Evolutionary conservation across 2,329 filamentous ascomycete species (phyloP).

Genomic region (Ilyonectria sp.): DNA sequence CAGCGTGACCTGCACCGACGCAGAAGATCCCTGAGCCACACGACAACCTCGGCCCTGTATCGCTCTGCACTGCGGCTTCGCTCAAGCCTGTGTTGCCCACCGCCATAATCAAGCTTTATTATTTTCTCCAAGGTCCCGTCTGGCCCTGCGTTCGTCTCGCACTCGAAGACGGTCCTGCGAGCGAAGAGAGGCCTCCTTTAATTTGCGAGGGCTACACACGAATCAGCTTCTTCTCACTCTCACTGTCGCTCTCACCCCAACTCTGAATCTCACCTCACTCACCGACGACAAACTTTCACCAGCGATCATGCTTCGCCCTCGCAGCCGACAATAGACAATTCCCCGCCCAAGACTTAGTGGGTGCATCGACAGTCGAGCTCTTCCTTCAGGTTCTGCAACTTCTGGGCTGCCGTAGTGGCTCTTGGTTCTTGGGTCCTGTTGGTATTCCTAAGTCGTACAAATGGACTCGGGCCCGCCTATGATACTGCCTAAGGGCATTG

Average conservation of each 20-base stretch:
- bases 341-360: conserved; percentile 28
- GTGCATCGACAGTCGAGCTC: conserved; percentile 30
- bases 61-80: conserved; percentile 19
- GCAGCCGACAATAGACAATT: conserved; percentile 36
- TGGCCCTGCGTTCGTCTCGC: background rate
- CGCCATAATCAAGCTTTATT: conserved; percentile 8
- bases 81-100: conserved; percentile 18
- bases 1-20: conserved; percentile 3
- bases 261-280: background rate
- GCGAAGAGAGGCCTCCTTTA: background rate
- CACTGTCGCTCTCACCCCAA: background rate
- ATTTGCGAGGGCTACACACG: background rate
- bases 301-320: conserved; percentile 44
- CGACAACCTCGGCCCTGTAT: conserved; percentile 12
- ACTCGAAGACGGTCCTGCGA: background rate
- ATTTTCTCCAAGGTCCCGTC: background rate
- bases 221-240: background rate
- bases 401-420: conserved; percentile 15
- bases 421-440: conserved; percentile 24
- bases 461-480: conserved; percentile 58
- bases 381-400: conserved; percentile 10
- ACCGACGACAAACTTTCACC: conserved; percentile 1
- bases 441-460: conserved; percentile 19
- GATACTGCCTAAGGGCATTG: conserved; percentile 71
- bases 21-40: conserved; percentile 13